Percentiles rank a stretch among this genome's conserved stretches.
Conservation (phyloP, 2,329 filamentous ascomycete genomes). For the Fonsecaea nubica region DNA sequence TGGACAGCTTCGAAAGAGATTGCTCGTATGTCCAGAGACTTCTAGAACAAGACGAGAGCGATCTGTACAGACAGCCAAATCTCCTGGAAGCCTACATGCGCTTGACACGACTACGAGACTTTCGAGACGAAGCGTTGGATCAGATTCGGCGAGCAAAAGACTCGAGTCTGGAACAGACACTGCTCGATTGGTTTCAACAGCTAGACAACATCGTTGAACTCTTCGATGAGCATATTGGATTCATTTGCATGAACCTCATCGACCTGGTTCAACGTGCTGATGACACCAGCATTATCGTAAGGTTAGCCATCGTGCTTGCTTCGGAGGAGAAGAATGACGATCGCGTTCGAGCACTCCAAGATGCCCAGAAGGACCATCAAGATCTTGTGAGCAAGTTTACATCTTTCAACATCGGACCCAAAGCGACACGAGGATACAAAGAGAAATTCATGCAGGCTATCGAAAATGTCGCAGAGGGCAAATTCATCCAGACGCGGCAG, state of each 20-base stretch:
- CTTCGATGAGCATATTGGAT: constrained; percentile 94
- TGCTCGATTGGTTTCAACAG: constrained; percentile 87
- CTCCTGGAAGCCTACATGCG: constrained; percentile 88
- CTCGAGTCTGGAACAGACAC: constrained; percentile 74
- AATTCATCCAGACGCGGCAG: constrained; percentile 74
- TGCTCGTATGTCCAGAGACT: constrained; percentile 77
- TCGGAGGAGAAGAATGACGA: constrained; percentile 97
- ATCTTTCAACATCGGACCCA: constrained; percentile 91
- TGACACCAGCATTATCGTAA: constrained; percentile 87
- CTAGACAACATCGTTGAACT: constrained; percentile 87
- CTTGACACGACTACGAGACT: constrained; percentile 88
- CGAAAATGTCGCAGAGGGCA: constrained; percentile 71
- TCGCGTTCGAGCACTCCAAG: constrained; percentile 86
- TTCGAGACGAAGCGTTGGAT: constrained; percentile 94
- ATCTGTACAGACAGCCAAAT: constrained; percentile 90
- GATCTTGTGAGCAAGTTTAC: constrained; percentile 93
- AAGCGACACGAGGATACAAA: constrained; percentile 93
- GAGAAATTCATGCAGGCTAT: constrained; percentile 89
- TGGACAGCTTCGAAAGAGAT: constrained; percentile 84
- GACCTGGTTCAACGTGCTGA: constrained; percentile 77
- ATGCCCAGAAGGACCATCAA: constrained; percentile 93
- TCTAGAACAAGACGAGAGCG: constrained; percentile 80
- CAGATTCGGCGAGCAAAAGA: constrained; percentile 85
- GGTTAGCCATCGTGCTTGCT: constrained; percentile 89
- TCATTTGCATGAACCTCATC: constrained; percentile 88